Conservation (phyloP, 139 green algal species). For the Chlamydomonas applanata region DNA sequence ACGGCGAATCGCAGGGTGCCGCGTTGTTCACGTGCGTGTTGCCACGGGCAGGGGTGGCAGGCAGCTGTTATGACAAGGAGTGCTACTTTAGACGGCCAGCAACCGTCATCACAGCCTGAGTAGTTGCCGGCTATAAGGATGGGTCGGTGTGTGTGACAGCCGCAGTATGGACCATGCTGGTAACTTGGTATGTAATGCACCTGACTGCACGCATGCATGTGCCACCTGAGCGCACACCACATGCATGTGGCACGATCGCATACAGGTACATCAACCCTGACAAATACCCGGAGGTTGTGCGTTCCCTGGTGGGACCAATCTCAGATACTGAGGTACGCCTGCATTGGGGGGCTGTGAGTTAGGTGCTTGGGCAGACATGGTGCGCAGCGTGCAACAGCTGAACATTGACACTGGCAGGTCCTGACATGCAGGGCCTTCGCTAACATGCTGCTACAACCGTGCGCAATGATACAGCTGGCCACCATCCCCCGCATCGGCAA, state of each 20-base stretch:
- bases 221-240: no score
- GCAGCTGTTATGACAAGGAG: no score
- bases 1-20: conserved; percentile 32
- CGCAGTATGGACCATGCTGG: no score
- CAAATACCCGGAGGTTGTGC: conserved; percentile 24
- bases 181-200: no score
- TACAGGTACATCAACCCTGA: conserved; percentile 34
- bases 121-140: no score
- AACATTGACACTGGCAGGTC: background rate
- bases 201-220: no score
- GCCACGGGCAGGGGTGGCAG: no score
- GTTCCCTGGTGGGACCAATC: conserved; percentile 39
- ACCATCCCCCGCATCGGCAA: conserved; percentile 72
- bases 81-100: no score
- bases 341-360: no score
- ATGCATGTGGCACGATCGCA: no score
- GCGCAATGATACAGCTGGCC: conserved; percentile 3
- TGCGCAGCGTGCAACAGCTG: background rate
- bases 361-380: background rate
- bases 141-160: no score
- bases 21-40: conserved; percentile 31
- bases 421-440: background rate
- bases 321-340: conserved; percentile 25
- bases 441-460: background rate
- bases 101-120: no score